phyloP scores from a whole-genome alignment of 495 filamentous ascomycete species.

The Mytilinidion resinicola region DNA sequence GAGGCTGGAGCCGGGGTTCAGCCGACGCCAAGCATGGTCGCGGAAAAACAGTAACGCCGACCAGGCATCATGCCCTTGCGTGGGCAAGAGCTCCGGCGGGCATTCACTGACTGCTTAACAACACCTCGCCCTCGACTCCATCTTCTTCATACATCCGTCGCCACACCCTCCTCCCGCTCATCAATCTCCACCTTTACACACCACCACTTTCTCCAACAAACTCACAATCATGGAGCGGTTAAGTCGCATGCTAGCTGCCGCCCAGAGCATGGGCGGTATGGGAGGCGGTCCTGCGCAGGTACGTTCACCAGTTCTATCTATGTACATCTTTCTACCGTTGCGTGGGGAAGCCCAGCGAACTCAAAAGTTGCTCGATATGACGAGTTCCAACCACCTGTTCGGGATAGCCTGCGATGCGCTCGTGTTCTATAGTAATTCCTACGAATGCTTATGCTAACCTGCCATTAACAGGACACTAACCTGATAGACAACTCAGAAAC shows the following conservation, averaged over 20 bases:
- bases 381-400: too few relatives aligned
- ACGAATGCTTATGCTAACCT: not conserved
- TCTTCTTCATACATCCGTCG: conserved; percentile 1
- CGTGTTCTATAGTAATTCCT: not conserved
- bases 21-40: not conserved
- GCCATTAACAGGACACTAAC: conserved; percentile 62
- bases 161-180: not conserved
- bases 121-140: conserved; percentile 5
- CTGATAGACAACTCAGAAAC: conserved; percentile 99
- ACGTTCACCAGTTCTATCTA: conserved; percentile 39
- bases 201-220: not conserved
- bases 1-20: not conserved
- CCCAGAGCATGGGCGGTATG: conserved; percentile 70
- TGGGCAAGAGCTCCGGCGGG: not conserved
- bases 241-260: conserved; percentile 71
- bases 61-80: not conserved
- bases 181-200: not conserved
- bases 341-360: too few relatives aligned
- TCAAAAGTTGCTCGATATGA: too few relatives aligned
- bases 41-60: not conserved
- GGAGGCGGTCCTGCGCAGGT: conserved; percentile 69
- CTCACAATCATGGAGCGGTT: conserved; percentile 73
- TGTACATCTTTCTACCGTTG: not conserved
- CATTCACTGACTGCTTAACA: not conserved
- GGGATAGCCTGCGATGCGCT: too few relatives aligned